A percentile compares a stretch with the other conserved stretches of the same genome.
phyloP scores from a whole-genome alignment of 73 alveolate genomes.

The Strombidium stylifer region DNA sequence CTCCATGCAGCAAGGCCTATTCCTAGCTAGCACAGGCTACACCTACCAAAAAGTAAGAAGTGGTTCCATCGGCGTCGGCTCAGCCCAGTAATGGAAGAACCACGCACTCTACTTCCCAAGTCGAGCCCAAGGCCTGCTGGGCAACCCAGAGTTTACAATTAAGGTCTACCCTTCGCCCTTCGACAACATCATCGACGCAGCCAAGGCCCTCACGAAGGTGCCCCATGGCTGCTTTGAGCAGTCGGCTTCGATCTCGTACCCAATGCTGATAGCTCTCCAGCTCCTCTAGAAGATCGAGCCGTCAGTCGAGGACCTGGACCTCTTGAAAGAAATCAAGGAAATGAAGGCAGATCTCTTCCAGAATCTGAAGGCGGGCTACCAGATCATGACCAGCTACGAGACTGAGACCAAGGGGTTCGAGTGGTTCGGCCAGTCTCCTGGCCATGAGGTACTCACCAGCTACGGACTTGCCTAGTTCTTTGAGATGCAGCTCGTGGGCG shows the following conservation, averaged over 20 bases:
- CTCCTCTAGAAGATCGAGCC: conserved; percentile 37
- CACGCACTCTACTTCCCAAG: no score
- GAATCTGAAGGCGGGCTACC: conserved; percentile 26
- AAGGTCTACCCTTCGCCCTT: conserved; percentile 29
- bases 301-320: neutral
- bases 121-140: no score
- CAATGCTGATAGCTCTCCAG: conserved; percentile 48
- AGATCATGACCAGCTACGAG: conserved; percentile 11
- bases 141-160: no score
- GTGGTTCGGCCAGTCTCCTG: conserved; percentile 53
- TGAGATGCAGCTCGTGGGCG: conserved; percentile 36
- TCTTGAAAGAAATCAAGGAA: conserved; percentile 1
- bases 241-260: conserved; percentile 56
- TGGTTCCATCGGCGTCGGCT: no score
- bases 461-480: conserved; percentile 37
- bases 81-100: no score
- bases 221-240: conserved; percentile 69
- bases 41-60: no score
- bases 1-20: no score
- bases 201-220: conserved; percentile 31
- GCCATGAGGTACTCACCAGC: conserved; percentile 44
- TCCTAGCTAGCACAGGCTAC: no score
- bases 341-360: conserved; percentile 25
- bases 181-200: conserved; percentile 28
- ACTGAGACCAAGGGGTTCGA: conserved; percentile 24